These are phyloP conservation scores for Tephrocybe rancida DNA, from an alignment of 768 basidiomycete genomes.

Conservation along the genomic window DNA sequence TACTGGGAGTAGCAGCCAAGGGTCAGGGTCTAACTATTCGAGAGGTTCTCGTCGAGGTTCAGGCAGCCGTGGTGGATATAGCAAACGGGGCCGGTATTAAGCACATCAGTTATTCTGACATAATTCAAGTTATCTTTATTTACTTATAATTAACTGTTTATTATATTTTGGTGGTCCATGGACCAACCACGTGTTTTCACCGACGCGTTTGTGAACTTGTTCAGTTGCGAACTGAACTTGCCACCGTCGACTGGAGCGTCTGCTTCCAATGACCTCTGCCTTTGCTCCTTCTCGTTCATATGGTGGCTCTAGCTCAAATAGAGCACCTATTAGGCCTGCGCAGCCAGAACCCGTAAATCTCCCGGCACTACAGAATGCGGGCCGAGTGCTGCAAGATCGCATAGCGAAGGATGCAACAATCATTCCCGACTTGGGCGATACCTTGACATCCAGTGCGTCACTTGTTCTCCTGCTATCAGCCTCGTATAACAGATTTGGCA, in stretches of 20 bases:
- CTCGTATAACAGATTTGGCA: constrained; percentile 24
- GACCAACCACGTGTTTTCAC: constrained; percentile 8
- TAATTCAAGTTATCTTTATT: not conserved
- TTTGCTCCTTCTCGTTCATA: constrained; percentile 21
- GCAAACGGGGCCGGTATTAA: not conserved
- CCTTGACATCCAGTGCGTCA: constrained; percentile 58
- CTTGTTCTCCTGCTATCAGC: constrained; percentile 4
- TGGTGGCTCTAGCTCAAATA: constrained; percentile 5
- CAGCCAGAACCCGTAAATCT: constrained; percentile 56
- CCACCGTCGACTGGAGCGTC: not conserved
- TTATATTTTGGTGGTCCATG: not conserved
- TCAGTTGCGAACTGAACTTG: not conserved
- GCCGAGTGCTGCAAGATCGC: constrained; percentile 66
- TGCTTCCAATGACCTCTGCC: constrained; percentile 19
- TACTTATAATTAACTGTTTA: not conserved
- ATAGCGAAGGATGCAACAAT: constrained; percentile 73
- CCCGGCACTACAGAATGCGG: constrained; percentile 63
- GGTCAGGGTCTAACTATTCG: not conserved
- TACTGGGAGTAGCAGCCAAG: not conserved
- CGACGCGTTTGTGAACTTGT: constrained; percentile 11
- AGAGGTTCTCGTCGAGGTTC: not conserved
- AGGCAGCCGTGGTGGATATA: not conserved
- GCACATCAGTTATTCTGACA: not conserved
- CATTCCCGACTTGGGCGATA: constrained; percentile 77
- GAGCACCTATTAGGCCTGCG: constrained; percentile 9